These are phyloP conservation scores for Candida jianshihensis DNA, from an alignment of 805 yeast genomes.

Conservation along the genomic window DNA sequence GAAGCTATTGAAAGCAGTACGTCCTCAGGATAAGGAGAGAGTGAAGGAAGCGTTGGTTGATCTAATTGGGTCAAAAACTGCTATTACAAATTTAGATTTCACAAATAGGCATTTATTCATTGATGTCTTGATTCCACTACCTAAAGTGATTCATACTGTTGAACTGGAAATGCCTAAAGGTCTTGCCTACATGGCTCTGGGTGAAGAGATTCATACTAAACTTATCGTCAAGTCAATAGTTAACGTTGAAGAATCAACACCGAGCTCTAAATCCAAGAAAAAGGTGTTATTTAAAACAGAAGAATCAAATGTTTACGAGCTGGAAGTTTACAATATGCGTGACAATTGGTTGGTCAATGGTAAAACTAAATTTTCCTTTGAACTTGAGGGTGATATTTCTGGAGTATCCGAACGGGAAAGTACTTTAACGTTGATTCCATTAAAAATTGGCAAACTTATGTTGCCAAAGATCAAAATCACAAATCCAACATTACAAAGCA, in stretches of 20 bases:
- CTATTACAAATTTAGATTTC: not conserved
- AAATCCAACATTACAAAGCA: slow-evolving; percentile 21
- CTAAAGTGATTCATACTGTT: slow-evolving; percentile 53
- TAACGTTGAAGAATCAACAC: not conserved
- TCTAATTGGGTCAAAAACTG: not conserved
- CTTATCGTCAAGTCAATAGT: slow-evolving; percentile 34
- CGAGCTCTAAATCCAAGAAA: slow-evolving; percentile 6
- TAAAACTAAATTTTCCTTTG: slow-evolving; percentile 45
- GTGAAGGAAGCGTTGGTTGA: not conserved
- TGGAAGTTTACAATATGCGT: slow-evolving; percentile 41
- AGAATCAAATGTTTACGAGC: slow-evolving; percentile 28
- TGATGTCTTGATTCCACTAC: slow-evolving; percentile 55
- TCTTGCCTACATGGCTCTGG: slow-evolving; percentile 43
- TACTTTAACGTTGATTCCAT: slow-evolving; percentile 56
- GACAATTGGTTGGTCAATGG: slow-evolving; percentile 86
- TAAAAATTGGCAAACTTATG: slow-evolving; percentile 64
- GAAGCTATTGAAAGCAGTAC: slow-evolving; percentile 1
- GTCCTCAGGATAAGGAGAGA: not conserved
- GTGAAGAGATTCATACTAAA: slow-evolving; percentile 48
- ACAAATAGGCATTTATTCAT: slow-evolving; percentile 29
- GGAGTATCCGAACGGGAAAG: slow-evolving; percentile 11
- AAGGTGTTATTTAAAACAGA: slow-evolving; percentile 19
- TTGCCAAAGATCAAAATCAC: slow-evolving; percentile 57
- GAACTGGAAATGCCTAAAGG: slow-evolving; percentile 32
- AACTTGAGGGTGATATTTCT: slow-evolving; percentile 28